phyloP scores from a whole-genome alignment of 192 early-diverging fungal species.

The Gorgonomyces haynaldii region DNA sequence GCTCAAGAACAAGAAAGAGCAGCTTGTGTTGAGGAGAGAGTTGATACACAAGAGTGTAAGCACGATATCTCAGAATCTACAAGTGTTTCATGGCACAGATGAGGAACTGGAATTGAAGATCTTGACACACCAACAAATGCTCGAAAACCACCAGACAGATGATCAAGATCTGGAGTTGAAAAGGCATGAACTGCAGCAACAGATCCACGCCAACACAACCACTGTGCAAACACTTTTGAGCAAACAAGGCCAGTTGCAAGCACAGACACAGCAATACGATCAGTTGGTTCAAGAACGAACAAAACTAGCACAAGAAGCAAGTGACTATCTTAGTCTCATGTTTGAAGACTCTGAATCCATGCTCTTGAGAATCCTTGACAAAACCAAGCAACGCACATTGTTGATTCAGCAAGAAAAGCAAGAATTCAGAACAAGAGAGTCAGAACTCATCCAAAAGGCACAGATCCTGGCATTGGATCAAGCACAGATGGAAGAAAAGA shows the following conservation, averaged over 20 bases:
- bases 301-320: constrained; percentile 25
- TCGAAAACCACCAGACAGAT: constrained; percentile 9
- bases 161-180: constrained; percentile 16
- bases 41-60: constrained; percentile 11
- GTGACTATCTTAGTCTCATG: too few relatives aligned
- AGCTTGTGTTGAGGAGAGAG: constrained; percentile 7
- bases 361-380: too few relatives aligned
- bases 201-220: too few relatives aligned
- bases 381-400: too few relatives aligned
- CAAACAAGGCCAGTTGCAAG: too few relatives aligned
- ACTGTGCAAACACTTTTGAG: too few relatives aligned
- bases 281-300: constrained; percentile 27
- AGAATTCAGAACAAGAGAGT: constrained; percentile 10
- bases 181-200: too few relatives aligned
- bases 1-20: constrained; percentile 18
- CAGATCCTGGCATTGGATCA: constrained; percentile 7
- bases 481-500: constrained; percentile 21
- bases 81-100: neutral
- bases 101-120: too few relatives aligned
- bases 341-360: too few relatives aligned
- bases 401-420: too few relatives aligned
- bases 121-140: constrained; percentile 6
- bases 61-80: constrained; percentile 16
- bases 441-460: constrained; percentile 8
- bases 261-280: too few relatives aligned